Evolutionary conservation across 345 rosid genomes (phyloP).

Genomic region (Eucalyptus grandis): DNA sequence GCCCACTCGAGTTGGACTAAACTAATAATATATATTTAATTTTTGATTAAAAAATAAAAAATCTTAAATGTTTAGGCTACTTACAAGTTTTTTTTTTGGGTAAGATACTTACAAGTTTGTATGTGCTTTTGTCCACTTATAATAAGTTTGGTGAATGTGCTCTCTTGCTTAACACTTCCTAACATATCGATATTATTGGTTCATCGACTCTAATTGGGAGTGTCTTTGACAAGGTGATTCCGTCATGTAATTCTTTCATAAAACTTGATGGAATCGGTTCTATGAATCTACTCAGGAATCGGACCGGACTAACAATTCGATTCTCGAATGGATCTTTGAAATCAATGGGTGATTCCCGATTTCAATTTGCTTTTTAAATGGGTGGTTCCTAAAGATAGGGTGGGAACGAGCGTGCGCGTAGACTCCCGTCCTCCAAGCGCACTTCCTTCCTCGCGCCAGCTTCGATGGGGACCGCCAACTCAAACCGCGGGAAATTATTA

Average conservation of each 20-base stretch:
- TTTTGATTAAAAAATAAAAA: too few species aligned
- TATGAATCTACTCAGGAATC: fast-evolving
- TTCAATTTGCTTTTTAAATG: not conserved
- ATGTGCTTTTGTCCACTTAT: too few species aligned
- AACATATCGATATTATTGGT: fast-evolving
- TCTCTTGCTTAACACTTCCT: not conserved
- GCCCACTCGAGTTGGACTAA: fast-evolving
- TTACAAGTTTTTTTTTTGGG: too few species aligned
- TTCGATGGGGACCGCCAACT: not conserved
- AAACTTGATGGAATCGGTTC: fast-evolving
- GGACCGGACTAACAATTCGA: fast-evolving
- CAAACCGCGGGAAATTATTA: not conserved
- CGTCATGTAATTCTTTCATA: fast-evolving
- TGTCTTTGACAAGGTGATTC: fast-evolving
- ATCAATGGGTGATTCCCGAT: fast-evolving
- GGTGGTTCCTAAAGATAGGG: fast-evolving
- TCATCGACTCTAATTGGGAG: fast-evolving
- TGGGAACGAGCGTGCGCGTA: not conserved
- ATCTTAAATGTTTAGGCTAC: too few species aligned
- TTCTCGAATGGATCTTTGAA: not conserved
- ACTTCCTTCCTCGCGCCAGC: not conserved
- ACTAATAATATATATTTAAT: too few species aligned
- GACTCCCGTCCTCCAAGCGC: not conserved
- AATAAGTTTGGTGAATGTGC: not conserved
- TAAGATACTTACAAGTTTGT: too few species aligned